phyloP scores from a whole-genome alignment of 164 flowering plant genomes.

The Amborella trichopoda region DNA sequence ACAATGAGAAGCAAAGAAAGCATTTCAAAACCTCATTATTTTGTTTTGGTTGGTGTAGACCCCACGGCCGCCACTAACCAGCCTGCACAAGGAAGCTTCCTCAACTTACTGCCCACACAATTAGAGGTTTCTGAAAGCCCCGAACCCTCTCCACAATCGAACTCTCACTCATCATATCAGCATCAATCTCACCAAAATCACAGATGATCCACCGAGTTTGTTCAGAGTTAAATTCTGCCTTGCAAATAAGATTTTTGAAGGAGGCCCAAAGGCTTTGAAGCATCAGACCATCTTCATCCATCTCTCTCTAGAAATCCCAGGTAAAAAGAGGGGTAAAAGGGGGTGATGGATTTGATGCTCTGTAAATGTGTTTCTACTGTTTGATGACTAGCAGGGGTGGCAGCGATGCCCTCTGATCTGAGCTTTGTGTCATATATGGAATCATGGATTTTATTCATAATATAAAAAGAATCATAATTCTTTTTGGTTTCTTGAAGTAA shows the following conservation, averaged over 20 bases:
- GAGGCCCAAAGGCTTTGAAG: no score
- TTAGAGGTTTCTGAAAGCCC: constrained; percentile 22
- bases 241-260: no score
- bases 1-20: no score
- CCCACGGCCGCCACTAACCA: constrained; percentile 12
- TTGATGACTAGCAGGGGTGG: not conserved
- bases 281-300: no score
- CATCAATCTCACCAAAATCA: no score
- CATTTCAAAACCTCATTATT: no score
- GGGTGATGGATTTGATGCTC: not conserved
- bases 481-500: no score
- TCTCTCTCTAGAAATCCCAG: not conserved
- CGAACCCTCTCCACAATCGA: constrained; percentile 12
- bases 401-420: not conserved
- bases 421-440: not conserved
- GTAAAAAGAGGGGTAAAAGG: not conserved
- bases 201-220: no score
- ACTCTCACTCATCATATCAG: constrained; percentile 11
- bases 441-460: no score
- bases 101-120: constrained; percentile 20
- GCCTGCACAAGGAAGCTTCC: constrained; percentile 17
- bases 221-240: no score
- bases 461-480: no score
- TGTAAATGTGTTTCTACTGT: not conserved
- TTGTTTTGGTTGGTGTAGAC: constrained; percentile 16